Evolutionary conservation across 768 basidiomycete genomes (phyloP), one percentile per base, ranked within the genome.

Genomic region (Naganishia randhawae): DNA sequence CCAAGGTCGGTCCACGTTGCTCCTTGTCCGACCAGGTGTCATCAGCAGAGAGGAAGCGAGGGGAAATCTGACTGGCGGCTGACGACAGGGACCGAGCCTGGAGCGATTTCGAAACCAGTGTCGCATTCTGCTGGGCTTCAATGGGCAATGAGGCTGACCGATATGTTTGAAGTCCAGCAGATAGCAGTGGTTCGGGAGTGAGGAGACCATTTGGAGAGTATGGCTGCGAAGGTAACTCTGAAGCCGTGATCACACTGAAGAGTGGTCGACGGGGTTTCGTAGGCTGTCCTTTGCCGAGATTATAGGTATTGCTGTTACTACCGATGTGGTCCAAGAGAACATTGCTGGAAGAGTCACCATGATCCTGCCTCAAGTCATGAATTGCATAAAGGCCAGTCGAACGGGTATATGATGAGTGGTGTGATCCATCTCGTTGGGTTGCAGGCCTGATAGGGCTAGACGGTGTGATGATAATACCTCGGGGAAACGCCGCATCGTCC

Each of bases 401-500:
- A 25, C 39, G 25, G 16, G 57, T 13, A 14, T 16, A 10, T 25
- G 57, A 5, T 25, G 57, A 29, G 22, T 14, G 13, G 22, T 11
- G 27, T 35, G 67, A 61, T 55, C 13, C 31, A 53, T 19, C n/a
- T 39, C 27, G 22, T 32, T 35, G 39, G n/a, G 63, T 5, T 22
- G 29, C 39, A 31, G 61, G 51, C 37, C 74, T 73, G 22, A 67
- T 61, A 1, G 77, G 77, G 61, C 75, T 76, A 22, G 72, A 75
- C 11, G 77, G 77, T 3, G 75, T 78, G 41, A 78, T 71, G 54
- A 76, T 72, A 50, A 78, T 76, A 27, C 66, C 73, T 9, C 42
- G 31, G 8, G 72, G 72, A 13, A 71, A 22, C n/a, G 25, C 45
- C 14, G 45, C 19, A 48, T n/a, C n/a, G 45, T 7, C n/a, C 45